These are phyloP conservation scores for Tubosaeta brunneosetosa DNA, from an alignment of 768 basidiomycete species.

Conservation along the genomic window DNA sequence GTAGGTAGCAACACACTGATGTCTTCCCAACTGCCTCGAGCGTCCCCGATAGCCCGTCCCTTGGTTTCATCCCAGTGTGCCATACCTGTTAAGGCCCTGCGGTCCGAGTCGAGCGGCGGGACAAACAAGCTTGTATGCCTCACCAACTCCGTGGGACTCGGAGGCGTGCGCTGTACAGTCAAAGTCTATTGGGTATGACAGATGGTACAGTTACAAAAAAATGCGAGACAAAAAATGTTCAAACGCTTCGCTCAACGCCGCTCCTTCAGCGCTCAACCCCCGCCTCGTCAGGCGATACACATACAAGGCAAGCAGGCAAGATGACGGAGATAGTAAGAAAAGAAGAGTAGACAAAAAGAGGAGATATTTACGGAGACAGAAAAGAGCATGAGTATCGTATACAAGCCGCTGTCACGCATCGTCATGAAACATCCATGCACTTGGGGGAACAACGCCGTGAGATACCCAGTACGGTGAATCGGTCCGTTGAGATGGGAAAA, in stretches of 20 bases:
- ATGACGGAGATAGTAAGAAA: neutral
- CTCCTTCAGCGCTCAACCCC: slow-evolving; percentile 11
- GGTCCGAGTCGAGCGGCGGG: neutral
- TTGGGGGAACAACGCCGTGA: slow-evolving; percentile 9
- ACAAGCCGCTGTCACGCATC: slow-evolving; percentile 7
- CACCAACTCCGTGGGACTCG: neutral
- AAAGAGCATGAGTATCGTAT: neutral
- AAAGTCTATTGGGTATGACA: slow-evolving; percentile 26
- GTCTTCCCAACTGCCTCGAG: slow-evolving; percentile 4
- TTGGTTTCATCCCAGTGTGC: neutral
- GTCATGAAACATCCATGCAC: slow-evolving; percentile 16
- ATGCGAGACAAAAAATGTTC: slow-evolving; percentile 20
- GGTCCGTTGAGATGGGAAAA: slow-evolving; percentile 4
- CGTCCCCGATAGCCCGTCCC: neutral
- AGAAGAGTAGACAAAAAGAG: slow-evolving; percentile 9
- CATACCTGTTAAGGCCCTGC: no score
- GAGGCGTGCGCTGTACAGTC: neutral
- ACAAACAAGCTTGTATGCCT: neutral
- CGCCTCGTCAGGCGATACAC: slow-evolving; percentile 18
- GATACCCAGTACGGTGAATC: slow-evolving; percentile 14
- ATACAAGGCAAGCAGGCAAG: slow-evolving; percentile 25
- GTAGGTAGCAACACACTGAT: neutral
- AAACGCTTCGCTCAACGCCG: slow-evolving; percentile 8
- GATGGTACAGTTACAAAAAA: slow-evolving; percentile 20
- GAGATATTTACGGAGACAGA: slow-evolving; percentile 21